Base-by-base conservation (phyloP, 805 yeast genomes). In the Pichia phayaonensis region DNA sequence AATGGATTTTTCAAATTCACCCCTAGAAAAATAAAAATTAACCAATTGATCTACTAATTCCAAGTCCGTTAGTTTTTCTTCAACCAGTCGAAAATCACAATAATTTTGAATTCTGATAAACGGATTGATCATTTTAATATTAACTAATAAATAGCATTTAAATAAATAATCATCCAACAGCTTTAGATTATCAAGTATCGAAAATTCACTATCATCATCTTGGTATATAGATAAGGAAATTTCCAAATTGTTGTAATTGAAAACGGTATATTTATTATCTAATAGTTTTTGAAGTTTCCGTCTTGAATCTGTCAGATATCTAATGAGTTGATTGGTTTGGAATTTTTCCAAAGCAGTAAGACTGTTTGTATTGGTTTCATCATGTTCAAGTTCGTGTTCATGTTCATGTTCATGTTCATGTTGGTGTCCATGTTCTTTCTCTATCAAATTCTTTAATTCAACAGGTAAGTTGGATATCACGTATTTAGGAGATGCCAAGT, bases 111-210 rank as follows among this genome's bases (percentile, higher is more conserved):
- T 74, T 45, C 98, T 72, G 6, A 92, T 72, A 21, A 92, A 76
- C 0, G 98, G 94, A 0, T 92, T 96, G 15, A 92, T 76, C 62
- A 92, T 72, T 54, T 84, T 76, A 0, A 87, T 86, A 49, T 80
- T 79, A 29, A 79, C 78, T n/a, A 80, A 62, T 51, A 81, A 71
- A 61, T 94, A 92, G 53, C 94, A 79, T 47, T 79, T 72, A 59
- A 92, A 88, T 20, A 94, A 71, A 1, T 88, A 74, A 0, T 96
- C 85, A 61, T 92, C 99, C 2, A 94, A 77, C 1, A 76, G 52
- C 6, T 59, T 60, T 5, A 72, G 61, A 44, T 79, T 67, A 12
- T 72, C 63, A 22, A 69, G 58, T 10, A 56, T 53, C 1, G 52
- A 49, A 26, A 51, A 48, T 8, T 50, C 49, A 1, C 44, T 16